These are phyloP conservation scores for Pythium phragmiticola DNA, from an alignment of 352 stramenopile species.

Conservation along the genomic window DNA sequence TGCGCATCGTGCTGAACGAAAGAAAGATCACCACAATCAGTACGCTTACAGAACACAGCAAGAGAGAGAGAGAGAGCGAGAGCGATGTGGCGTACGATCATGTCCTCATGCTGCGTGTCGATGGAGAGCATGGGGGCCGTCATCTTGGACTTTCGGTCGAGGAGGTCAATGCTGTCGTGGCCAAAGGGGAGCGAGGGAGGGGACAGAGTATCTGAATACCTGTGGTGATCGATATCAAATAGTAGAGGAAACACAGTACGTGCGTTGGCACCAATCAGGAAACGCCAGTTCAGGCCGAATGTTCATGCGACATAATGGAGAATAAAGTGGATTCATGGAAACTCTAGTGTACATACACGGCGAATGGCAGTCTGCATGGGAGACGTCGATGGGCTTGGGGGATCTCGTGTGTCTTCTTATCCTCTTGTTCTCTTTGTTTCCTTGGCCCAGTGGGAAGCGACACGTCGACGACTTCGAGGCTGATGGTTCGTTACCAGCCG, in stretches of 20 bases:
- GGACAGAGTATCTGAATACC: conserved; percentile 10
- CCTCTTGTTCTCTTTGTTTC: too few species aligned
- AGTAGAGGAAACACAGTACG: conserved; percentile 11
- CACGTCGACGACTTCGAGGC: too few species aligned
- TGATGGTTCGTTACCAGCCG: conserved; percentile 50
- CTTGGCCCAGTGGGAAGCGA: too few species aligned
- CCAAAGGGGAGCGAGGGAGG: conserved; percentile 18
- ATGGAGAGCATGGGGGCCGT: conserved; percentile 88
- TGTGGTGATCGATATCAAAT: conserved; percentile 6
- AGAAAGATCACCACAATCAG: conserved; percentile 27
- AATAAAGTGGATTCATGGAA: neutral
- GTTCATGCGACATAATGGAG: neutral
- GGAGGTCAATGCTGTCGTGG: conserved; percentile 23
- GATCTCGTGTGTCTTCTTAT: neutral
- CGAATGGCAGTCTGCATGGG: neutral
- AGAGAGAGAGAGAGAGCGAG: neutral
- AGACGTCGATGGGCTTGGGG: neutral
- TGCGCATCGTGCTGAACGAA: conserved; percentile 93
- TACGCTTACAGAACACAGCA: neutral
- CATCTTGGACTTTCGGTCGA: conserved; percentile 35
- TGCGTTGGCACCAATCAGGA: conserved; percentile 25
- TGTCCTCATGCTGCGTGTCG: conserved; percentile 98
- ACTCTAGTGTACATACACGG: conserved; percentile 10
- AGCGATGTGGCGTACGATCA: conserved; percentile 75
- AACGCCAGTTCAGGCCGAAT: conserved; percentile 29